Base-by-base conservation (phyloP, 768 basidiomycete species). In the Dacryopinax primogenitus region DNA sequence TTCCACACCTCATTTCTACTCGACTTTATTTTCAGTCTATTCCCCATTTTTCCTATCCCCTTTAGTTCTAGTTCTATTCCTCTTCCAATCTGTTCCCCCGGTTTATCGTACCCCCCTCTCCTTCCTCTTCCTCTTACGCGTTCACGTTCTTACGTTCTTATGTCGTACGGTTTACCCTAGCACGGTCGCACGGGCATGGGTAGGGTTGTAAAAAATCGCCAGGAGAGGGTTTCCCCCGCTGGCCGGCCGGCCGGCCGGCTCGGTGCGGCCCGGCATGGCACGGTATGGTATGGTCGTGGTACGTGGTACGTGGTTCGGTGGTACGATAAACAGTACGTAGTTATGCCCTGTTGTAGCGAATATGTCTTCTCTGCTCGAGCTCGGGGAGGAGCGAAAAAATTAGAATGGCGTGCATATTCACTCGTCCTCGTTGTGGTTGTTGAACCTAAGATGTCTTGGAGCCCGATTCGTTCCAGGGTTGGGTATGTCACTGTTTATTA, bases 271-370 rank as follows among this genome's bases (percentile, higher is more conserved):
- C 12, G 23, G n/a, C 9, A 47, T 12, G 23, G 45, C 13, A 7
- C 13, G 23, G 45, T 13, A 6, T 47, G 9, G 23, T 7, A 9
- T 47, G 13, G 13, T 21, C 13, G 6, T 9, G 45, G 23, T 7
- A 47, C 13, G n/a, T 47, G 45, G 45, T 39, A n/a, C 11, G 45
- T 47, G 45, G 7, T 47, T 7, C n/a, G 13, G 51, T 4, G 26
- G 51, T 58, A 58, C 51, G 51, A 58, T n/a, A n/a, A n/a, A n/a
- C n/a, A n/a, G n/a, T n/a, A n/a, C n/a, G n/a, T 58, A 58, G 51
- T 58, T 58, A 58, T 58, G 51, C 37, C 51, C 30, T 58, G 51
- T 58, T 58, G 51, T 58, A 58, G 51, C 51, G 51, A 58, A 58
- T 58, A 58, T 30, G 51, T 58, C 11, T 23, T 30, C 18, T 37